A percentile compares a stretch with the other conserved stretches of the same genome.
Conservation (phyloP, 495 filamentous ascomycete species). For the Annulohypoxylon maeteangense region DNA sequence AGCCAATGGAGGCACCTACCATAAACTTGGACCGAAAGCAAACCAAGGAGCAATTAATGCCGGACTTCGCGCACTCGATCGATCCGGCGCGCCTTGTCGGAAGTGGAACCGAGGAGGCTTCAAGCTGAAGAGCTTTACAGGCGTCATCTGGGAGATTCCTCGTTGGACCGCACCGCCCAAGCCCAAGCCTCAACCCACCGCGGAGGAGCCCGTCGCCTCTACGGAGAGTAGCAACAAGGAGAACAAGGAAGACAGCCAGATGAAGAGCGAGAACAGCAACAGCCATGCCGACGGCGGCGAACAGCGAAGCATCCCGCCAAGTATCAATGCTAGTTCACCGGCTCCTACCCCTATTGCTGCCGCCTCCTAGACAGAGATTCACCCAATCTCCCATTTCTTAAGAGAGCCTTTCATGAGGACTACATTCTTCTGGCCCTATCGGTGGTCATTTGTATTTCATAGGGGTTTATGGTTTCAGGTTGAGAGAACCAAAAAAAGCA, state of each 20-base stretch:
- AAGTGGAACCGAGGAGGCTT: conserved; percentile 88
- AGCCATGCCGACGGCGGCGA: conserved; percentile 64
- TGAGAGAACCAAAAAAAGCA: conserved; percentile 36
- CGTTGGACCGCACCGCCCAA: conserved; percentile 82
- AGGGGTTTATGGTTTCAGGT: conserved; percentile 27
- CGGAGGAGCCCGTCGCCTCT: conserved; percentile 54
- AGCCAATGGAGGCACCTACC: conserved; percentile 56
- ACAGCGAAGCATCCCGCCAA: conserved; percentile 55
- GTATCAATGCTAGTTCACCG: conserved; percentile 57
- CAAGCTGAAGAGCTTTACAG: conserved; percentile 91
- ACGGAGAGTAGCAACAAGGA: conserved; percentile 81
- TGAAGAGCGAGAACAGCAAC: conserved; percentile 77
- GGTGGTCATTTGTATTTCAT: conserved; percentile 24
- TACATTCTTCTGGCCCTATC: conserved; percentile 10
- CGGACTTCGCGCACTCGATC: conserved; percentile 90
- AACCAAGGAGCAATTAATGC: conserved; percentile 99
- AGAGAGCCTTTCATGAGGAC: background rate
- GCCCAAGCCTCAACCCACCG: conserved; percentile 50
- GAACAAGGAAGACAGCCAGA: conserved; percentile 73
- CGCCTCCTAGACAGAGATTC: conserved; percentile 25
- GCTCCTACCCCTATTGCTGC: conserved; percentile 49
- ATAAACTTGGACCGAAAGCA: conserved; percentile 94
- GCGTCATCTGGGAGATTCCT: conserved; percentile 82
- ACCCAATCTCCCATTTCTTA: background rate
- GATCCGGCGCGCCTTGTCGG: conserved; percentile 87